Evolutionary conservation across 495 filamentous ascomycete genomes (phyloP).

Genomic region (Hypoxylon intermedium): DNA sequence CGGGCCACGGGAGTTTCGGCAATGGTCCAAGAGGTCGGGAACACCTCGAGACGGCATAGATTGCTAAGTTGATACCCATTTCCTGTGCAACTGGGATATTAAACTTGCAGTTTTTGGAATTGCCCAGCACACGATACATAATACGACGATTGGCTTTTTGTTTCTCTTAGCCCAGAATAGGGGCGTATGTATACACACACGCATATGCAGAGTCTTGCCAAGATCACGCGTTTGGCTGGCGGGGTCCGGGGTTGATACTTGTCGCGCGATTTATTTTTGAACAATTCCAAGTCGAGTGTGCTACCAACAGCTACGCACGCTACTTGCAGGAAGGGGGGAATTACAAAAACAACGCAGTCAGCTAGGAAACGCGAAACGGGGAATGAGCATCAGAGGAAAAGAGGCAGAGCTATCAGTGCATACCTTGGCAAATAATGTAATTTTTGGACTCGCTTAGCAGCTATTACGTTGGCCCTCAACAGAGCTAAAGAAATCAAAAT

Average conservation of each 20-base stretch:
- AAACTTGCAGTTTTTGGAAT: conserved; percentile 31
- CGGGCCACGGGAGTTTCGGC: conserved; percentile 26
- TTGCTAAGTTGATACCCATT: conserved; percentile 37
- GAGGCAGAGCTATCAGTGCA: conserved; percentile 6
- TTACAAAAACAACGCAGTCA: conserved; percentile 12
- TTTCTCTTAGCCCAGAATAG: conserved; percentile 10
- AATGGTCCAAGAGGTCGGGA: conserved; percentile 14
- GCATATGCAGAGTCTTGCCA: conserved; percentile 26
- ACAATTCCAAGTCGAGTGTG: conserved; percentile 12
- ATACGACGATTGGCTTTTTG: conserved; percentile 24
- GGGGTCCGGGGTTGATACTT: conserved; percentile 27
- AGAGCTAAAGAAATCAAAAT: neutral
- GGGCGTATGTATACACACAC: conserved; percentile 21
- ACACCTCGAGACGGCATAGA: conserved; percentile 21
- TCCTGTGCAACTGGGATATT: conserved; percentile 22
- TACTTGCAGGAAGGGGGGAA: neutral
- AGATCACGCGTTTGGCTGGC: conserved; percentile 29
- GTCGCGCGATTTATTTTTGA: conserved; percentile 28
- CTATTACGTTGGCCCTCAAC: neutral
- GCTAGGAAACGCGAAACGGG: conserved; percentile 16
- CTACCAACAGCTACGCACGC: conserved; percentile 13
- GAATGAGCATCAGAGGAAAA: neutral
- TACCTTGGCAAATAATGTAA: conserved; percentile 29
- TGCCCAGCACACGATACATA: conserved; percentile 22
- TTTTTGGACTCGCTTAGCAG: conserved; percentile 21